These are phyloP conservation scores for Nothophoma quercina DNA, from an alignment of 2,329 filamentous ascomycete species.

Conservation along the genomic window DNA sequence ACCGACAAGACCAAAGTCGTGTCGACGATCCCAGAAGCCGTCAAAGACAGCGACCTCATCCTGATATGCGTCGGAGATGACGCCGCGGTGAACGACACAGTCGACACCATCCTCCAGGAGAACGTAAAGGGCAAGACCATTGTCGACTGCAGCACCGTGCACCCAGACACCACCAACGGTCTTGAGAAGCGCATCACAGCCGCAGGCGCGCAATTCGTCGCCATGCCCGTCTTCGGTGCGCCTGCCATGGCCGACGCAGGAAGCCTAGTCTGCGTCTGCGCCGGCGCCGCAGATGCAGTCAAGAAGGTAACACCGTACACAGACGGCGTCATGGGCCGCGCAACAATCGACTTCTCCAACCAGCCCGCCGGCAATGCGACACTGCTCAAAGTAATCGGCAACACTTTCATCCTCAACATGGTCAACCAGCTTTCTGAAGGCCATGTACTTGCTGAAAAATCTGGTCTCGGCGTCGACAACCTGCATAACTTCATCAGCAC, in stretches of 20 bases:
- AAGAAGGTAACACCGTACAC: constrained; percentile 73
- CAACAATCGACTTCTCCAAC: constrained; percentile 73
- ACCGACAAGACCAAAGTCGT: constrained; percentile 70
- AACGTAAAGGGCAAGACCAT: constrained; percentile 76
- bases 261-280: constrained; percentile 75
- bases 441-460: constrained; percentile 80
- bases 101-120: constrained; percentile 63
- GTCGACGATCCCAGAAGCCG: constrained; percentile 69
- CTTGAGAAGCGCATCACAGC: constrained; percentile 65
- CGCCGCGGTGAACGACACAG: constrained; percentile 70
- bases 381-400: constrained; percentile 82
- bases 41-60: constrained; percentile 75
- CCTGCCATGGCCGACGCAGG: constrained; percentile 75
- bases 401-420: constrained; percentile 86
- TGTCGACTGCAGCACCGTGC: constrained; percentile 86
- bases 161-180: constrained; percentile 78
- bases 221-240: constrained; percentile 76
- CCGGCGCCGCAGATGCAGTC: constrained; percentile 68
- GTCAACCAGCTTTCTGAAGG: constrained; percentile 81
- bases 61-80: constrained; percentile 86
- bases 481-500: constrained; percentile 75
- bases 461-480: constrained; percentile 73
- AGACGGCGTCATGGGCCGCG: constrained; percentile 73
- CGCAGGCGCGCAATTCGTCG: constrained; percentile 76
- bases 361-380: constrained; percentile 74